These are phyloP conservation scores for Nepenthes gracilis DNA, from an alignment of 148 eudicot species.

Conservation along the genomic window DNA sequence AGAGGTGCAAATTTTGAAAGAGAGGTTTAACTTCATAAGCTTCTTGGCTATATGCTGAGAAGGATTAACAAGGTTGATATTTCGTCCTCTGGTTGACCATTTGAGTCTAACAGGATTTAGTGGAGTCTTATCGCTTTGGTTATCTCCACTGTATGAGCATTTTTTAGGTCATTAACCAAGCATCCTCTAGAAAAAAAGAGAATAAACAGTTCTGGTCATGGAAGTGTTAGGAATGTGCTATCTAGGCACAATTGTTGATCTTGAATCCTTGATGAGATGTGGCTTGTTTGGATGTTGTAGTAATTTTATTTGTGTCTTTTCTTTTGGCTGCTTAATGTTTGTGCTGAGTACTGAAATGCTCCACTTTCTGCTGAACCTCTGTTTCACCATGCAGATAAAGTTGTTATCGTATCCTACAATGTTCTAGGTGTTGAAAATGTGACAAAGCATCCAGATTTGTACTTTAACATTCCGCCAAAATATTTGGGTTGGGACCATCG, in stretches of 20 bases:
- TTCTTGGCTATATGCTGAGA: too few relatives aligned
- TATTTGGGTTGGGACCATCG: conserved; percentile 66
- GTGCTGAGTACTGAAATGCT: neutral
- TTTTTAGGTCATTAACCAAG: too few relatives aligned
- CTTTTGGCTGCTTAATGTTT: neutral
- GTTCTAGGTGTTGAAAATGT: conserved; percentile 88
- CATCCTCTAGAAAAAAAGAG: too few relatives aligned
- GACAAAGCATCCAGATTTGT: conserved; percentile 55
- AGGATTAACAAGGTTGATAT: too few relatives aligned
- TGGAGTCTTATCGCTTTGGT: too few relatives aligned
- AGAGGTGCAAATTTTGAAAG: too few relatives aligned
- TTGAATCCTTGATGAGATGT: neutral
- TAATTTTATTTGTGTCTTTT: neutral
- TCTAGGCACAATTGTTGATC: too few relatives aligned
- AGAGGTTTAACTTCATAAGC: too few relatives aligned
- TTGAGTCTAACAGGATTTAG: too few relatives aligned
- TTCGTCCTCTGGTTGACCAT: too few relatives aligned
- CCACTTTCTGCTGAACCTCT: conserved; percentile 6
- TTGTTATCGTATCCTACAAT: conserved; percentile 69
- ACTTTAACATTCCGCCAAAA: conserved; percentile 24
- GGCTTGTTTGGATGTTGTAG: neutral
- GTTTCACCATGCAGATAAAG: conserved; percentile 45
- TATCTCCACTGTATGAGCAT: too few relatives aligned
- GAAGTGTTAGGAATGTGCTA: neutral
- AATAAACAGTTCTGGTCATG: neutral